Conservation (phyloP, 2,329 filamentous ascomycete genomes). For the Phialophora macrospora region DNA sequence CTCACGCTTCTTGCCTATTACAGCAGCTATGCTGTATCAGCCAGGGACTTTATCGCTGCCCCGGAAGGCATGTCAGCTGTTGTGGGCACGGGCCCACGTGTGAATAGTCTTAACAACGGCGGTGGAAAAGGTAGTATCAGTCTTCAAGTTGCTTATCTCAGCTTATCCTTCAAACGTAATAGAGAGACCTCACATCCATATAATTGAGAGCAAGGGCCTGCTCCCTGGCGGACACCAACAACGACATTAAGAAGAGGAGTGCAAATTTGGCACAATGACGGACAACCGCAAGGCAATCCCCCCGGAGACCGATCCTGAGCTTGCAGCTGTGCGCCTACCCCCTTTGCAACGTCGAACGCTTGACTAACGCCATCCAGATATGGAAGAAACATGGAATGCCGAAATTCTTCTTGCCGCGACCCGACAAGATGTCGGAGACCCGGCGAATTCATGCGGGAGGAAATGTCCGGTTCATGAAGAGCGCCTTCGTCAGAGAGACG, state of each 20-base stretch:
- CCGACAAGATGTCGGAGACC: conserved; percentile 22
- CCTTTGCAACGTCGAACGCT: not conserved
- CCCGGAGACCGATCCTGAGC: conserved; percentile 23
- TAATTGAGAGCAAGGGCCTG: not conserved
- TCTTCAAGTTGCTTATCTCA: not conserved
- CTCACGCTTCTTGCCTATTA: no score
- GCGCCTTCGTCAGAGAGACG: conserved; percentile 26
- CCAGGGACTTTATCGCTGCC: no score
- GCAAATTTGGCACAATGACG: conserved; percentile 9
- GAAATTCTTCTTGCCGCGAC: conserved; percentile 26
- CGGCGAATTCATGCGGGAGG: conserved; percentile 17
- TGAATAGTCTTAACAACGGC: no score
- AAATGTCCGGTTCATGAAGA: conserved; percentile 29
- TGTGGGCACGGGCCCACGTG: no score
- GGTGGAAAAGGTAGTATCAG: no score
- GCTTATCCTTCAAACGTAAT: not conserved
- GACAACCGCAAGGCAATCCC: not conserved
- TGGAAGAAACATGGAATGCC: conserved; percentile 26
- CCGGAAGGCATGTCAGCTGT: no score
- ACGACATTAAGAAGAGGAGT: not conserved
- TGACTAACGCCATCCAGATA: conserved; percentile 22
- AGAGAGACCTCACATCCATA: not conserved
- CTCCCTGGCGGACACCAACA: not conserved
- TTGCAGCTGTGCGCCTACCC: conserved; percentile 17
- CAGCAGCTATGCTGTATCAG: no score